Base-by-base conservation (phyloP, 2,329 filamentous ascomycete species). In the Coniochaeta hoffmannii region DNA sequence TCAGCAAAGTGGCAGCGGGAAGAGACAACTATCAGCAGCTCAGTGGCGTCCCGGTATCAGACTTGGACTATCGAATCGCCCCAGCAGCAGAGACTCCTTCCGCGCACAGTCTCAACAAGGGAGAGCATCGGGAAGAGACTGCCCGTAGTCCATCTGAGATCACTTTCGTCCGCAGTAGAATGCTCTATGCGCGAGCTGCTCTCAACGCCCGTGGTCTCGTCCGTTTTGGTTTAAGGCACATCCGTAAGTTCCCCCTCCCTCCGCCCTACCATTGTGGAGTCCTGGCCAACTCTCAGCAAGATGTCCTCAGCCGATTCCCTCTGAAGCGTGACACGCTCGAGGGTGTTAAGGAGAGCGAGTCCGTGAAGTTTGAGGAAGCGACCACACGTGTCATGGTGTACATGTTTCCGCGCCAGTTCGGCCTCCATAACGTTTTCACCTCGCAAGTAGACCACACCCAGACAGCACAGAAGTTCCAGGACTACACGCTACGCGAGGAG, bases 401-500 rank as follows among this genome's bases (percentile, higher is more conserved):
- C 69, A 85, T 99, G 1, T 99, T 99, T 63, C 94, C 94, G 31
- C 80, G 87, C 11, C 92, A 97, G 65, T 97, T 96, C 65, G 83
- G 83, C 14, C 74, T 99, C 3, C 90, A 96, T 66, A 99, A 97
- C 69, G 90, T 88, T n/a, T 97, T 97, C 66, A 90, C 85, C 0
- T 89, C 85, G 5, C 72, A 75, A 3, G 78, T 87, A 15, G 80
- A 94, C 66, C 67, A 66, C 22, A 79, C 72, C 51, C 81, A 89
- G 63, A 93, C 87, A 0, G 75, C 82, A 0, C 87, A 93, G 62
- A 81, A 80, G 26, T 86, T 93, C 64, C 89, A 90, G 64, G 91
- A 96, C 68, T 96, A 96, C 66, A 92, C 88, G 0, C 68, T 90
- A 11, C 85, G 93, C 17, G 93, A 97, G 65, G 80, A 89, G 11